Evolutionary conservation across 805 yeast species (phyloP).

Genomic region (Candida taoyuanica): DNA sequence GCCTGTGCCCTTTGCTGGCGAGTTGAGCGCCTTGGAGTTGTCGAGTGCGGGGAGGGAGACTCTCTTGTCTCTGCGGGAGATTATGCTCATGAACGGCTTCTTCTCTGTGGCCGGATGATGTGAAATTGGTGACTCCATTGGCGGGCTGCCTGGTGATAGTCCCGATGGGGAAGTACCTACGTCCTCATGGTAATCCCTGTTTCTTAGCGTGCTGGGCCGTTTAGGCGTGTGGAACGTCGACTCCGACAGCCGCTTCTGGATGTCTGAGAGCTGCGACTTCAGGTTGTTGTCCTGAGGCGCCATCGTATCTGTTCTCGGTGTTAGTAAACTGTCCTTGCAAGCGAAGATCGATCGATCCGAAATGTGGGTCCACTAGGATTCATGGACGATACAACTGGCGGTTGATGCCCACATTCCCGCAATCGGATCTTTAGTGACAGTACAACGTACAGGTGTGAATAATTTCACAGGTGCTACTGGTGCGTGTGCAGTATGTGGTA

Average conservation of each 20-base stretch:
- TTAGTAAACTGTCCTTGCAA: neutral
- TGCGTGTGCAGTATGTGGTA: no score
- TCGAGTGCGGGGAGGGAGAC: slow-evolving; percentile 26
- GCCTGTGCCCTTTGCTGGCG: slow-evolving; percentile 29
- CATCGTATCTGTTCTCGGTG: slow-evolving; percentile 4
- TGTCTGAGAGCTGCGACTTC: slow-evolving; percentile 38
- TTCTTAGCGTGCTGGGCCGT: slow-evolving; percentile 12
- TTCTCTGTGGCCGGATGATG: slow-evolving; percentile 5
- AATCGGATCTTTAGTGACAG: no score
- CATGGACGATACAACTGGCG: no score
- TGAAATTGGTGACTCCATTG: slow-evolving; percentile 1
- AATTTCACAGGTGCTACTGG: no score
- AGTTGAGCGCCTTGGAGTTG: slow-evolving; percentile 17
- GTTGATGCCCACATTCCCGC: no score
- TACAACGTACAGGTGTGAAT: no score
- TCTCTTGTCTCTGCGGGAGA: slow-evolving; percentile 24
- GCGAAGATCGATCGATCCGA: neutral
- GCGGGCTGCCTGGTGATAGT: neutral
- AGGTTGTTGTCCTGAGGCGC: slow-evolving; percentile 30
- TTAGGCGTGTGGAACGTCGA: slow-evolving; percentile 26
- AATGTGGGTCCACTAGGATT: neutral
- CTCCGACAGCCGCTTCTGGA: slow-evolving; percentile 36
- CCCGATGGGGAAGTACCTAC: slow-evolving; percentile 5
- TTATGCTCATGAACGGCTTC: slow-evolving; percentile 17
- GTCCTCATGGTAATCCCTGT: slow-evolving; percentile 5